These are phyloP conservation scores for Clausena lansium DNA, from an alignment of 345 rosid species.

Conservation along the genomic window DNA sequence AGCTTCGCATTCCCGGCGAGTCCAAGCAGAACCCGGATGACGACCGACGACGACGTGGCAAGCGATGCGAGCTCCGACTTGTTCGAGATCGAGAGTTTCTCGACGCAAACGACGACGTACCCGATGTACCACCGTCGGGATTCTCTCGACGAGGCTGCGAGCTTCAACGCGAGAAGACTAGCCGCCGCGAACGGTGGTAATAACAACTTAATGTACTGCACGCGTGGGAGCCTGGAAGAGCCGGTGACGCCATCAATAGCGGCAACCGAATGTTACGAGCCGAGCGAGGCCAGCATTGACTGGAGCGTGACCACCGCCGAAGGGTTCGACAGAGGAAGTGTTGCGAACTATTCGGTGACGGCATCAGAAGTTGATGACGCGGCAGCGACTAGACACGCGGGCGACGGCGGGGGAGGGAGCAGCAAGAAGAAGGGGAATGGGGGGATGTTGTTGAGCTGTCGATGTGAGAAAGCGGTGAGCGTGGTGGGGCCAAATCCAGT, in stretches of 20 bases:
- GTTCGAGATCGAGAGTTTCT: conserved; percentile 95
- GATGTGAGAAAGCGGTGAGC: conserved; percentile 76
- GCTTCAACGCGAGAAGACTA: conserved; percentile 21
- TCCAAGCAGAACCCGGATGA: conserved; percentile 28
- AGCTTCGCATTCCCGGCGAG: conserved; percentile 35
- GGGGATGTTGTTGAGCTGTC: conserved; percentile 57
- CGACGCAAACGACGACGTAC: conserved; percentile 49
- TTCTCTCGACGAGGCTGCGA: conserved; percentile 63
- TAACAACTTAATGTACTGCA: conserved; percentile 6
- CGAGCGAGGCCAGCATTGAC: conserved; percentile 85
- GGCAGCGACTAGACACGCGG: conserved; percentile 13
- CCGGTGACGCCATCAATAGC: conserved; percentile 18
- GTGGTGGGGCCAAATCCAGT: conserved; percentile 66
- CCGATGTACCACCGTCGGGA: conserved; percentile 39
- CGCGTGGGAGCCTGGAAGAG: conserved; percentile 30
- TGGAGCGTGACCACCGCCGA: conserved; percentile 95
- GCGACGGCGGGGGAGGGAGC: conserved; percentile 19
- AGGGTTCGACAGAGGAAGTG: conserved; percentile 41
- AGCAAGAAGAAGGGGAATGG: conserved; percentile 25
- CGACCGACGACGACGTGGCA: conserved; percentile 53
- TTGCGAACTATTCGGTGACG: conserved; percentile 45
- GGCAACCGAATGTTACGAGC: conserved; percentile 63
- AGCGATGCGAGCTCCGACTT: conserved; percentile 95
- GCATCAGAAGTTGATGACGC: conserved; percentile 45
- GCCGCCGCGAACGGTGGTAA: neutral